Evolutionary conservation across 192 early-diverging fungal species (phyloP).

Genomic region (Umbelopsis isabellina): DNA sequence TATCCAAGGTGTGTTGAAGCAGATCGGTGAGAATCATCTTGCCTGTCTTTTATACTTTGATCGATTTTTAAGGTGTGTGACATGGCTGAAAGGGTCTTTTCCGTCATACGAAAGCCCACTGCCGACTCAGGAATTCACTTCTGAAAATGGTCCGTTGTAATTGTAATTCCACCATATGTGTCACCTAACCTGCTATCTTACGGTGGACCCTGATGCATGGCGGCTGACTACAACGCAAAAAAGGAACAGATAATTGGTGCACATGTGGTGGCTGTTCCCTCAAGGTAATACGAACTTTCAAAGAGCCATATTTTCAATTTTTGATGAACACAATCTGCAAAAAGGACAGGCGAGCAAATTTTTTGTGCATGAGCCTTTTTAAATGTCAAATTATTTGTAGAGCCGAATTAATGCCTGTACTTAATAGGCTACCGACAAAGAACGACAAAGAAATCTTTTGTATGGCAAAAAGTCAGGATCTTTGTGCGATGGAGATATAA

Average conservation of each 20-base stretch:
- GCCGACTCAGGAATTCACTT: slow-evolving; percentile 10
- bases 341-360: no score
- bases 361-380: no score
- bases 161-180: not conserved
- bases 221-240: not conserved
- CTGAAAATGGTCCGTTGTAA: slow-evolving; percentile 4
- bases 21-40: not conserved
- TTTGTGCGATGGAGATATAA: no score
- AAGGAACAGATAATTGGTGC: not conserved
- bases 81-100: slow-evolving; percentile 9
- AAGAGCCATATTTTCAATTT: no score
- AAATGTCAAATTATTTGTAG: no score
- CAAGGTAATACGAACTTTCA: not conserved
- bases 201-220: slow-evolving; percentile 4
- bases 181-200: slow-evolving; percentile 3
- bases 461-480: no score
- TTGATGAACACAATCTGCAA: no score
- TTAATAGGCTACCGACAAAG: no score
- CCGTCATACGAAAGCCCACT: not conserved
- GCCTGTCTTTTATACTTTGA: not conserved
- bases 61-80: slow-evolving; percentile 1
- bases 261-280: not conserved
- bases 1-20: not conserved
- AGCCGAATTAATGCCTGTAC: no score
- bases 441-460: no score